Percentiles rank a stretch among this genome's conserved stretches.
Evolutionary conservation across 2,329 filamentous ascomycete genomes (phyloP).

Genomic region (Amauroascus verrucosus): DNA sequence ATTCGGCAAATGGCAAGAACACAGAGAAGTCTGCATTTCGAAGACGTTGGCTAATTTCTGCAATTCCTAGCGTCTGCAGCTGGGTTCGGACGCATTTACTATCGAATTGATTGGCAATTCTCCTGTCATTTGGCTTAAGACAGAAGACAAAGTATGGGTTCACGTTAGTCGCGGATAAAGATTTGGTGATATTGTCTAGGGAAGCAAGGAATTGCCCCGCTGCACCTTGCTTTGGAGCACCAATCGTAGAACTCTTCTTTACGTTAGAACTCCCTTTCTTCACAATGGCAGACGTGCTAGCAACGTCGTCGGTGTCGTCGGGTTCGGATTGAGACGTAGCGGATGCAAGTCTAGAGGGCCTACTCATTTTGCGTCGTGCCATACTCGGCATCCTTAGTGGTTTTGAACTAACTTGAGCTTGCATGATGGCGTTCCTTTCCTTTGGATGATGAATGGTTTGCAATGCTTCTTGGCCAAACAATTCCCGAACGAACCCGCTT

Average conservation of each 20-base stretch:
- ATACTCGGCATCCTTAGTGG: slow-evolving; percentile 87
- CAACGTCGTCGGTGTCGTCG: slow-evolving; percentile 17
- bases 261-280: slow-evolving; percentile 21
- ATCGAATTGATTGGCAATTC: slow-evolving; percentile 97
- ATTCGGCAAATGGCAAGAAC: slow-evolving; percentile 92
- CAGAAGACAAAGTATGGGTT: slow-evolving; percentile 97
- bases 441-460: slow-evolving; percentile 89
- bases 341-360: slow-evolving; percentile 38
- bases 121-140: slow-evolving; percentile 89
- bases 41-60: slow-evolving; percentile 88
- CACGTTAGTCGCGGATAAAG: slow-evolving; percentile 67
- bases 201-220: slow-evolving; percentile 85
- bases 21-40: slow-evolving; percentile 90
- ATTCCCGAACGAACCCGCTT: slow-evolving; percentile 75
- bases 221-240: slow-evolving; percentile 59
- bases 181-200: slow-evolving; percentile 82
- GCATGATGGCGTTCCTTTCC: slow-evolving; percentile 82
- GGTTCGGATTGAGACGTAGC: slow-evolving; percentile 17
- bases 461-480: slow-evolving; percentile 93
- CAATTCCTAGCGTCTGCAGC: slow-evolving; percentile 89
- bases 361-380: slow-evolving; percentile 63
- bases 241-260: slow-evolving; percentile 28
- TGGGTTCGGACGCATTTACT: slow-evolving; percentile 96
- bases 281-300: slow-evolving; percentile 21
- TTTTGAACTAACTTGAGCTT: slow-evolving; percentile 92